Evolutionary conservation across 2,329 filamentous ascomycete genomes (phyloP).

Genomic region (Cercospora zeina): DNA sequence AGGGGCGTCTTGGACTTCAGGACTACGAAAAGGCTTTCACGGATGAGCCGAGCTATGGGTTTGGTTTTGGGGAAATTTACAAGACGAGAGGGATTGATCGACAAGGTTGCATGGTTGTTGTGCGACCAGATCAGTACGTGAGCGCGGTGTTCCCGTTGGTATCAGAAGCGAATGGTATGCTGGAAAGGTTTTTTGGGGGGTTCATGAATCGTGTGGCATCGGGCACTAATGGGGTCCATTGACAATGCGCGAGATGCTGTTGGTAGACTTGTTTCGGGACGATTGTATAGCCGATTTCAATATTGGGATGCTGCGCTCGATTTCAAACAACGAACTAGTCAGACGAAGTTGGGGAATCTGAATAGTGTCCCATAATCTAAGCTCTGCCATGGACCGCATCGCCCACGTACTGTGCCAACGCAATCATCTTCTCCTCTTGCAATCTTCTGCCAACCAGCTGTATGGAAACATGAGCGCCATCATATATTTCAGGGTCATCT

Average conservation of each 20-base stretch:
- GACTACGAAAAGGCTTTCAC: slow-evolving; percentile 49
- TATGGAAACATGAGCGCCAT: slow-evolving; percentile 42
- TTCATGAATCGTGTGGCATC: slow-evolving; percentile 29
- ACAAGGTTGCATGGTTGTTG: slow-evolving; percentile 60
- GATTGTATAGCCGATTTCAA: neutral
- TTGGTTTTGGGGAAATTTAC: slow-evolving; percentile 49
- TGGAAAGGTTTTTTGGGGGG: slow-evolving; percentile 38
- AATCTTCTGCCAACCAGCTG: slow-evolving; percentile 41
- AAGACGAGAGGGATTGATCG: slow-evolving; percentile 59
- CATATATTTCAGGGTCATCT: slow-evolving; percentile 44
- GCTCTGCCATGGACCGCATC: slow-evolving; percentile 26
- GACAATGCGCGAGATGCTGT: neutral
- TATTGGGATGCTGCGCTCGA: too few species aligned
- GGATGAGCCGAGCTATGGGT: slow-evolving; percentile 47
- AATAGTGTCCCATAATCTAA: neutral
- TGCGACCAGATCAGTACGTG: slow-evolving; percentile 69
- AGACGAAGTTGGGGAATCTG: too few species aligned
- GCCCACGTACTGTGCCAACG: slow-evolving; percentile 40
- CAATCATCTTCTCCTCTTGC: slow-evolving; percentile 45
- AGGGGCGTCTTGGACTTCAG: slow-evolving; percentile 40
- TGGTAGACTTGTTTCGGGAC: neutral
- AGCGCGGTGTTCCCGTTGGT: slow-evolving; percentile 38
- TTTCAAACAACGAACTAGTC: too few species aligned
- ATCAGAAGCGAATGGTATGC: slow-evolving; percentile 23
- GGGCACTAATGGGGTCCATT: neutral